phyloP scores from a whole-genome alignment of 2,329 filamentous ascomycete species.

The Oidium heveae region DNA sequence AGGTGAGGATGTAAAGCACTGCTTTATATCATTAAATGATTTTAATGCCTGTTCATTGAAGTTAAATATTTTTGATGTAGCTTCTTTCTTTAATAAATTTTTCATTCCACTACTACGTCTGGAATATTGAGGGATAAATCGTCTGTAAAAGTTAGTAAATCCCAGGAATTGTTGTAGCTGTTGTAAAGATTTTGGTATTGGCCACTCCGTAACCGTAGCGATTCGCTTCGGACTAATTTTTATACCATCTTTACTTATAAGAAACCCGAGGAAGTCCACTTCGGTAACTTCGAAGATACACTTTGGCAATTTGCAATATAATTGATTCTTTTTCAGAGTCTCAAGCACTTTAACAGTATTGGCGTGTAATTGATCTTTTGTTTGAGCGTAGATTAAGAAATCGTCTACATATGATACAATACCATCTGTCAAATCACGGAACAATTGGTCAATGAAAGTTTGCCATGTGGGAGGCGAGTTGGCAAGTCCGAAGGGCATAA shows the following conservation, averaged over 20 bases:
- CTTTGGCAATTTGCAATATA: neutral
- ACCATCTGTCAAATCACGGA: neutral
- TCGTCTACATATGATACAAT: neutral
- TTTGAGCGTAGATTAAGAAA: neutral
- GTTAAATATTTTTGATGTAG: neutral
- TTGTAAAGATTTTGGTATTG: neutral
- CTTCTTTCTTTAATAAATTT: neutral
- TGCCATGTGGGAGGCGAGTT: constrained; percentile 1
- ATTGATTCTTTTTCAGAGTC: neutral
- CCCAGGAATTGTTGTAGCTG: neutral
- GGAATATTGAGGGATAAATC: neutral
- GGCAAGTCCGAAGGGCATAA: constrained; percentile 1
- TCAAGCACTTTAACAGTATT: neutral
- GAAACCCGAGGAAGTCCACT: neutral
- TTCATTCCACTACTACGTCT: neutral
- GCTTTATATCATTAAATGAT: neutral
- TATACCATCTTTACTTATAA: neutral
- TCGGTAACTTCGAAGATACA: neutral
- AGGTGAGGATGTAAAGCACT: neutral
- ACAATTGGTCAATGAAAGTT: neutral
- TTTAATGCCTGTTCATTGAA: neutral
- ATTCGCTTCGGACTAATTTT: neutral
- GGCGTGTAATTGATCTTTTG: neutral
- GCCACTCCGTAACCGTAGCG: neutral
- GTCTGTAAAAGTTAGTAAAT: neutral